Evolutionary conservation across 148 eudicot genomes (phyloP).

Genomic region (Fagopyrum esculentum): DNA sequence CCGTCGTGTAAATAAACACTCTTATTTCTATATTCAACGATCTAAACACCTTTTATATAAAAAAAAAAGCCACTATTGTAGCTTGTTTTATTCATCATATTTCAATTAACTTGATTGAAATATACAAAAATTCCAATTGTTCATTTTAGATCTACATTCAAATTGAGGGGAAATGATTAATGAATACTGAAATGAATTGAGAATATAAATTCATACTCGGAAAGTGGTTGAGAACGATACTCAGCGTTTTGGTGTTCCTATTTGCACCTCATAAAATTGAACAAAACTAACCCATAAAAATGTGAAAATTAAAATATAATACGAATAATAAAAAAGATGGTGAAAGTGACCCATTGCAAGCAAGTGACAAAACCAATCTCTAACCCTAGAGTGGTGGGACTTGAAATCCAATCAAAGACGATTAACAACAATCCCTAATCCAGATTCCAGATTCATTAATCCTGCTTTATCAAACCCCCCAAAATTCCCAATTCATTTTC

Average conservation of each 20-base stretch:
- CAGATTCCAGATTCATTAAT: not conserved
- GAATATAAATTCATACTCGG: too few species aligned
- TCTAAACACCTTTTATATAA: too few species aligned
- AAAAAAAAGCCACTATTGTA: too few species aligned
- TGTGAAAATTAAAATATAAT: too few species aligned
- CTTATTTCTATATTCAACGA: too few species aligned
- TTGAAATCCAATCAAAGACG: not conserved
- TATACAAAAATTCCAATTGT: too few species aligned
- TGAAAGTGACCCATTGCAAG: constrained; percentile 8
- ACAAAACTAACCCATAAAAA: not conserved
- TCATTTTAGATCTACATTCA: too few species aligned
- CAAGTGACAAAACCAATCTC: not conserved
- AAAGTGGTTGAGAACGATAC: not conserved
- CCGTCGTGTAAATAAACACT: too few species aligned
- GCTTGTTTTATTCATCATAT: too few species aligned
- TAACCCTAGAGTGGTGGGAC: not conserved
- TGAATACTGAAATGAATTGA: too few species aligned
- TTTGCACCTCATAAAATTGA: not conserved
- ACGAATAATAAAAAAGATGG: not conserved
- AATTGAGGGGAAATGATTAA: too few species aligned
- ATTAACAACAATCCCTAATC: constrained; percentile 1
- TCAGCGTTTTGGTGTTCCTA: not conserved
- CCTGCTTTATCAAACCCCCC: not conserved
- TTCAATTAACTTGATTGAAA: too few species aligned
- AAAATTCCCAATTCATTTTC: not conserved